Evolutionary conservation across 2,329 filamentous ascomycete genomes (phyloP).

Genomic region (Penicillium verrucosum): DNA sequence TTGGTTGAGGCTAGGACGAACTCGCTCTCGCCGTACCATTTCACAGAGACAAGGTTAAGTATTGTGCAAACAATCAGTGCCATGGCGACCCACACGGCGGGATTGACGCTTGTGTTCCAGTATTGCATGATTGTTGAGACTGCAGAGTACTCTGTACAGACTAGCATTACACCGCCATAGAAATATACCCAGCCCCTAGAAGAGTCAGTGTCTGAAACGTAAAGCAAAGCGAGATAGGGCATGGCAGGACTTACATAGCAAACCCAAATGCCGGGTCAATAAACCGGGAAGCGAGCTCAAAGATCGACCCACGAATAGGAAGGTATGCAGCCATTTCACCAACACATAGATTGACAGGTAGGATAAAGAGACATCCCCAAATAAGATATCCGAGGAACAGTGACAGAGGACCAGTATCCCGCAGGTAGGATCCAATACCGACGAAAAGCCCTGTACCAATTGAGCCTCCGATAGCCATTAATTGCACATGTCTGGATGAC

Average conservation of each 20-base stretch:
- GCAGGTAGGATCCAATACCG: conserved; percentile 34
- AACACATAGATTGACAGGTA: conserved; percentile 32
- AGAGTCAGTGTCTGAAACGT: not conserved
- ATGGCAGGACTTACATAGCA: conserved; percentile 29
- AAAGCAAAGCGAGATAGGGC: not conserved
- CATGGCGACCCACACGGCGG: conserved; percentile 44
- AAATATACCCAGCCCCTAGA: conserved; percentile 46
- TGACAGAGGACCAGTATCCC: conserved; percentile 33
- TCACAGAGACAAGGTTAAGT: conserved; percentile 67
- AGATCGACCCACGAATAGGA: conserved; percentile 47
- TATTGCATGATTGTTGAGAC: conserved; percentile 46
- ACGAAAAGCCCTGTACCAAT: conserved; percentile 39
- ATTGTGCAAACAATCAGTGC: conserved; percentile 44
- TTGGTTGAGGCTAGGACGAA: conserved; percentile 69
- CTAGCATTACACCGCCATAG: conserved; percentile 44
- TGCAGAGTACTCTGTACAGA: conserved; percentile 49
- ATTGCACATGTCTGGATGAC: conserved; percentile 40
- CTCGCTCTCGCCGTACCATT: conserved; percentile 70
- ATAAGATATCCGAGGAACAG: conserved; percentile 38
- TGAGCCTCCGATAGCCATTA: conserved; percentile 42
- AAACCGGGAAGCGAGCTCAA: conserved; percentile 48
- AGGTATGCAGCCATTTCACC: conserved; percentile 33
- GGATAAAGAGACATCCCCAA: conserved; percentile 34
- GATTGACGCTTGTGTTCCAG: conserved; percentile 44
- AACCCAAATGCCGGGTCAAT: conserved; percentile 48